phyloP scores from a whole-genome alignment of 1,284 basidiomycete genomes.

The Cystobasidium slooffiae region DNA sequence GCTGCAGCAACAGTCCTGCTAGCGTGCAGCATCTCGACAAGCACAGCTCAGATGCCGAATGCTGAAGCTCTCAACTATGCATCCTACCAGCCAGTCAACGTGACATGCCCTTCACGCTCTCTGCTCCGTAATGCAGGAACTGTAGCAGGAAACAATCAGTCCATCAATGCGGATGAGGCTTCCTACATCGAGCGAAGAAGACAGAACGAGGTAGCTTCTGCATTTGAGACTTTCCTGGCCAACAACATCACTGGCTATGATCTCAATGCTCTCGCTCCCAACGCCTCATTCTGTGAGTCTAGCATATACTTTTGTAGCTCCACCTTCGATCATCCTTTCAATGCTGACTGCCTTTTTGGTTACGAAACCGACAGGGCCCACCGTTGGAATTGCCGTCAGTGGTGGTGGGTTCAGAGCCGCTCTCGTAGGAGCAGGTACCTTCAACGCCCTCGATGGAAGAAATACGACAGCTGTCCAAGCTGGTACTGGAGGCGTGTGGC shows the following conservation, averaged over 20 bases:
- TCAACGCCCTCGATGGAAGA: conserved; percentile 66
- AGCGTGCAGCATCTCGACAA: not conserved
- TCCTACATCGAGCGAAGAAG: conserved; percentile 30
- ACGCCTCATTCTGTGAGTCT: conserved; percentile 39
- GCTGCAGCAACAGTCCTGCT: conserved; percentile 8
- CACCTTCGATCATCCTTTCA: not conserved
- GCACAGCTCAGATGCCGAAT: conserved; percentile 13
- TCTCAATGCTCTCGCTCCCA: conserved; percentile 32
- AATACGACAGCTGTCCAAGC: conserved; percentile 63
- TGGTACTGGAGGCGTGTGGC: conserved; percentile 70
- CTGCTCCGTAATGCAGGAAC: conserved; percentile 32
- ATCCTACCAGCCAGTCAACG: conserved; percentile 33
- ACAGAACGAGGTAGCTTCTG: conserved; percentile 29
- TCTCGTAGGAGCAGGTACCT: conserved; percentile 65
- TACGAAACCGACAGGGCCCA: conserved; percentile 24
- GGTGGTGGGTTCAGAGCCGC: conserved; percentile 64
- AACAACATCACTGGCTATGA: conserved; percentile 44
- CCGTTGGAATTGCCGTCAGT: conserved; percentile 38
- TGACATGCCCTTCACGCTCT: conserved; percentile 40
- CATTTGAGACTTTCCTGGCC: conserved; percentile 33
- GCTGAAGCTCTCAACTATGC: conserved; percentile 23
- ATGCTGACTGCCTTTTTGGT: not conserved
- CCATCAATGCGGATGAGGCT: conserved; percentile 37
- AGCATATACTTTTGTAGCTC: not conserved
- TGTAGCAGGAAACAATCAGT: conserved; percentile 18